Evolutionary conservation across 352 stramenopile genomes (phyloP).

Genomic region (Globisporangium nodosum): DNA sequence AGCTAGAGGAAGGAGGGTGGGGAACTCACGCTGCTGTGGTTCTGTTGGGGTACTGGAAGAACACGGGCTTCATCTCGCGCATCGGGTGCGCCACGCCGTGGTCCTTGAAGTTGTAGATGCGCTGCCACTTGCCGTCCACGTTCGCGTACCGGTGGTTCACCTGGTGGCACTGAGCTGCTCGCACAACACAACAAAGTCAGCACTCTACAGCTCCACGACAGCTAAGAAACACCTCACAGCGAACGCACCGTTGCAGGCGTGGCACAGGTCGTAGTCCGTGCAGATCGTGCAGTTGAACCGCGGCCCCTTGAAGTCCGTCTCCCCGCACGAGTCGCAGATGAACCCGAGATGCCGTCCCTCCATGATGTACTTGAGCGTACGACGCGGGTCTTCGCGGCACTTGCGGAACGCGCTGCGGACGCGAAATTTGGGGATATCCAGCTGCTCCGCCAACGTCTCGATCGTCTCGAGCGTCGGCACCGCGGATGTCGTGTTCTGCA

Average conservation of each 20-base stretch:
- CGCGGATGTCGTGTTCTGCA: conserved; percentile 12
- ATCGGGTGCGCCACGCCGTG: conserved; percentile 51
- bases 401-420: conserved; percentile 78
- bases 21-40: neutral
- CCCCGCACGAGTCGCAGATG: conserved; percentile 75
- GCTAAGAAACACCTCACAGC: neutral
- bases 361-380: conserved; percentile 77
- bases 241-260: conserved; percentile 45
- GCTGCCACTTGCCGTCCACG: conserved; percentile 77
- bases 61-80: conserved; percentile 67
- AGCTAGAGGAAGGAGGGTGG: too few species aligned
- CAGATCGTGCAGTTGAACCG: conserved; percentile 74
- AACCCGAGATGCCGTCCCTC: conserved; percentile 74
- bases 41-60: conserved; percentile 36
- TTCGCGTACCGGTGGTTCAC: conserved; percentile 75
- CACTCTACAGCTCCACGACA: neutral
- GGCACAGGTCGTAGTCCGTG: conserved; percentile 76
- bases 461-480: conserved; percentile 52
- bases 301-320: conserved; percentile 71
- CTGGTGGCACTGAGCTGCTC: conserved; percentile 42
- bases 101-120: conserved; percentile 70
- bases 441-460: conserved; percentile 52
- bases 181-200: conserved; percentile 9
- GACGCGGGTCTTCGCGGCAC: conserved; percentile 58
- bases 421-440: conserved; percentile 78